Conservation (phyloP, 129 eudicot genomes). For the Chrysanthemum lavandulifolium region DNA sequence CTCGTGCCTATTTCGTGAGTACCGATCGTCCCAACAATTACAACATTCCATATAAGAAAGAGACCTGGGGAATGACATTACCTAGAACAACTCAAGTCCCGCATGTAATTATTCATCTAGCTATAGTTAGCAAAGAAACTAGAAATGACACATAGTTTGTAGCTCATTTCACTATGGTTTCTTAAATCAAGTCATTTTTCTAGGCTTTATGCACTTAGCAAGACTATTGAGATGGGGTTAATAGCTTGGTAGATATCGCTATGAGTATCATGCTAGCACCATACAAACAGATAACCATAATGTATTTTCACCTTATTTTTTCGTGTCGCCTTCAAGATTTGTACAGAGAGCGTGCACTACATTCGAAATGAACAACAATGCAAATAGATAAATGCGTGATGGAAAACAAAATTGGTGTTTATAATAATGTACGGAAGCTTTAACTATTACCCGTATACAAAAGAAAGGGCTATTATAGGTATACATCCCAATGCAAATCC, state of each 20-base stretch:
- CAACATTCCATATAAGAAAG: slow-evolving; percentile 73
- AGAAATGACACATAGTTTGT: background rate
- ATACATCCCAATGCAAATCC: slow-evolving; percentile 90
- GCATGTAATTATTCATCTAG: slow-evolving; percentile 27
- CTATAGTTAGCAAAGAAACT: background rate
- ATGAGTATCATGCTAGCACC: no score
- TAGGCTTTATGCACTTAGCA: no score
- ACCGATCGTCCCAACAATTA: no score
- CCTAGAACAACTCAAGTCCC: slow-evolving; percentile 88
- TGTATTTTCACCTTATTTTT: slow-evolving; percentile 66
- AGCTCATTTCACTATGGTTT: no score
- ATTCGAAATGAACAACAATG: slow-evolving; percentile 44
- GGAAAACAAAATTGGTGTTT: slow-evolving; percentile 6
- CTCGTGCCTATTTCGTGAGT: no score
- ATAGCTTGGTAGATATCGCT: no score
- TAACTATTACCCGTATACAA: slow-evolving; percentile 76
- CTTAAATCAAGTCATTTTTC: no score
- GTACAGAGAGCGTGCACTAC: slow-evolving; percentile 96
- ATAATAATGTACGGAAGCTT: slow-evolving; percentile 5
- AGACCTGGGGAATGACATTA: slow-evolving; percentile 79
- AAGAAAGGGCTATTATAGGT: slow-evolving; percentile 88
- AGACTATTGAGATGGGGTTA: no score
- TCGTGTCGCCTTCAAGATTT: slow-evolving; percentile 79
- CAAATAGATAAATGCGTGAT: slow-evolving; percentile 10
- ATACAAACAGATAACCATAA: slow-evolving; percentile 8